These are phyloP conservation scores for Tagetes erecta DNA, from an alignment of 129 eudicot genomes.

Conservation along the genomic window DNA sequence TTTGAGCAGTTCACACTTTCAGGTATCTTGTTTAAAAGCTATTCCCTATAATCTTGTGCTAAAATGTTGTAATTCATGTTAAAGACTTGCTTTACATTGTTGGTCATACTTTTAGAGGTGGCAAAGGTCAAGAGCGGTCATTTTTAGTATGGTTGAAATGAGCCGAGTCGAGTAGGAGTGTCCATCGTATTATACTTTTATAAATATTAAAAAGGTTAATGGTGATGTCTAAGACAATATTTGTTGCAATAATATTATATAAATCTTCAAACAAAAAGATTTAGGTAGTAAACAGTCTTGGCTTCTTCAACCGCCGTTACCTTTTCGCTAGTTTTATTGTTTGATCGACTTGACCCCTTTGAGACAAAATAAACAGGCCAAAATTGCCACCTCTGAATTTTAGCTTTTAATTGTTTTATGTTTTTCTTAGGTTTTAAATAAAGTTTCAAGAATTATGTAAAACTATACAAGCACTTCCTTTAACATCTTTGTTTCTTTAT, in stretches of 20 bases:
- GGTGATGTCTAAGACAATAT: not conserved
- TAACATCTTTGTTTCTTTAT: not conserved
- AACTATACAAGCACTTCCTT: not conserved
- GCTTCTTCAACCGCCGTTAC: not conserved
- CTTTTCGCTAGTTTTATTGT: not conserved
- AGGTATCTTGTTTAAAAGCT: conserved; percentile 39
- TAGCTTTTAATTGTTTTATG: not conserved
- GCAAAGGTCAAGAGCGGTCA: not conserved
- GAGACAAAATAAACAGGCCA: not conserved
- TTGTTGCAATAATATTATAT: not conserved
- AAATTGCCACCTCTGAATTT: not conserved
- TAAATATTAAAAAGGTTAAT: not conserved
- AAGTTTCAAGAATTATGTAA: not conserved
- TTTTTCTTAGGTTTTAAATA: not conserved
- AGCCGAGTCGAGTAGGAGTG: not conserved
- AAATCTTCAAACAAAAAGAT: not conserved
- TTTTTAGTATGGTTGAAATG: conserved; percentile 1
- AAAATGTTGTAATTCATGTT: conserved; percentile 11
- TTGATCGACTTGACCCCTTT: not conserved
- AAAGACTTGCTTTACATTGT: not conserved
- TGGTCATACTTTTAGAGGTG: not conserved
- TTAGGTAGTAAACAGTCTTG: not conserved
- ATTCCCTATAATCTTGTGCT: not conserved
- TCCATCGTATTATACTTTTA: not conserved
- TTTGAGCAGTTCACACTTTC: conserved; percentile 72